Evolutionary conservation across 2,329 filamentous ascomycete genomes (phyloP), one percentile per base, ranked within the genome.

Genomic region (Aspergillus brunneoviolaceus): DNA sequence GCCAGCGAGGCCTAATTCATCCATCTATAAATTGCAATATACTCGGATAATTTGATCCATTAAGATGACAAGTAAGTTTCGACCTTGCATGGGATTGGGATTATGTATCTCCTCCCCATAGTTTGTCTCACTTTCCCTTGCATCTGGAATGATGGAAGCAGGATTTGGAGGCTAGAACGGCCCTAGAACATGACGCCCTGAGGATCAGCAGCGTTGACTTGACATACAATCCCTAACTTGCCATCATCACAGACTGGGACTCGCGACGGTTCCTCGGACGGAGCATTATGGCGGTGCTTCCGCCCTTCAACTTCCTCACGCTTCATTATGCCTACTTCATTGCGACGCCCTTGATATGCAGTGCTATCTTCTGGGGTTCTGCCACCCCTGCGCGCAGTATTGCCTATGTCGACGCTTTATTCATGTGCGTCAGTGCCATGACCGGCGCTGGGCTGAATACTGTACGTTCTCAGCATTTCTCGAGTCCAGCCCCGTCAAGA

Each of bases 321-420:
- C 67, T 90, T 5, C 88, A 90, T 70, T 89, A 89, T 74, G 71
- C 80, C 54, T 90, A 90, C 74, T 90, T 90, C 70, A 79, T 88
- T 61, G 60, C 76, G 11, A 82, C 82, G 6, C 81, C 79, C 55
- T 69, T 89, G 5, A 31, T 88, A 21, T 80, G 79, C 55, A 86
- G 86, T 14, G 64, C 84, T 59, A 81, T 90, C 55, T 87, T 90
- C 68, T 90, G 74, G 62, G 62, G 78, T 9, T 79, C 82, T 0
- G 85, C 84, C 0, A 79, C 78, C 1, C 83, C 85, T 0, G 69
- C 74, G 19, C 72, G 76, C 55, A 83, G 79, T 63, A 78, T 90
- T 53, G 74, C 76, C 50, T 91, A 87, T 72, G 81, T 81, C 42
- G 87, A 91, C 69, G 81, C 84, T n/a, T 72, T 91, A 16, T 91